Evolutionary conservation across 495 filamentous ascomycete genomes (phyloP), one percentile per base, ranked within the genome.

Genomic region (Hypoxylon intermedium): DNA sequence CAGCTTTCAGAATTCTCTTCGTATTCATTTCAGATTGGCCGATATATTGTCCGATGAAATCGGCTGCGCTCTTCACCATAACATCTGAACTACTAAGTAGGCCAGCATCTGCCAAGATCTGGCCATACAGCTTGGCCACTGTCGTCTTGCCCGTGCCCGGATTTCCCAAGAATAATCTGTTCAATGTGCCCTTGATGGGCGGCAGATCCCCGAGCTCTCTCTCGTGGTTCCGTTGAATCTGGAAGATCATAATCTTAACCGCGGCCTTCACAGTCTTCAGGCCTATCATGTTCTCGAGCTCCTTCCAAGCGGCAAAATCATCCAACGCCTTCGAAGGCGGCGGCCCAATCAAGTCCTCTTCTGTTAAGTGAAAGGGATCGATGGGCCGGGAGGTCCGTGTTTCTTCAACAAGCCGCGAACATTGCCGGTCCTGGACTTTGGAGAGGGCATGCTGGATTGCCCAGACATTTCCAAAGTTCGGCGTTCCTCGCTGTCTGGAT

Each of bases 131-230:
- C 65, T 87, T 89, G 0, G 87, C 89, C 0, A 92, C 85, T 0
- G 86, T 80, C 0, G 88, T 92, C 69, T 91, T 92, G 0, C 89
- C 88, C 0, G 88, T 92, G 18, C 89, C 89, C 1, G 87, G 87
- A 26, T 78, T 78, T 2, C 88, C 88, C 1, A 87, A 62, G 56
- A 91, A 89, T 18, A 90, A 80, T n/a, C 76, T 71, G 64, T 91
- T 89, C 1, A 91, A 74, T 2, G 75, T 82, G 30, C 77, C 80
- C 31, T 81, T 67, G 1, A 89, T 57, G 5, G 78, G 63, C 1
- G 73, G 68, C 41, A 84, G 67, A 54, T 87, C 85, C 9, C 77
- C 42, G 2, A 89, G 58, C 43, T 90, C 87, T 5, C 85, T 68
- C 1, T 76, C 43, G 66, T 89, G 88, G 60, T 91, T 87, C 1